These are phyloP conservation scores for Geotrichum carabidarum DNA, from an alignment of 1,139 yeast species.

Conservation along the genomic window DNA sequence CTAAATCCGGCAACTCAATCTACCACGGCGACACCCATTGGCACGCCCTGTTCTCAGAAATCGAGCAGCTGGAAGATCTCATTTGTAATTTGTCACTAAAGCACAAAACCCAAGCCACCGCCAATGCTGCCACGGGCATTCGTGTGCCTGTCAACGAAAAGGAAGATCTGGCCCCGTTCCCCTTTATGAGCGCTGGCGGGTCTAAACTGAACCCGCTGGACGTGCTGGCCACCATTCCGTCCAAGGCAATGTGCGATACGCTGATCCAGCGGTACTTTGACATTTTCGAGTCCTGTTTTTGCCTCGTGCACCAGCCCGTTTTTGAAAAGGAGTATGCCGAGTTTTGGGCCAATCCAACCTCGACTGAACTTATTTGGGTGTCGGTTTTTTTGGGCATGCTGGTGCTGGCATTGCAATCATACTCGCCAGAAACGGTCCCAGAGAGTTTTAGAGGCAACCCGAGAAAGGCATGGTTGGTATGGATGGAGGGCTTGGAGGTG, in stretches of 20 bases:
- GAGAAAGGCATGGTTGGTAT: conserved; percentile 28
- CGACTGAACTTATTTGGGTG: conserved; percentile 34
- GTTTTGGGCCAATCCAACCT: conserved; percentile 33
- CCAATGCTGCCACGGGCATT: neutral
- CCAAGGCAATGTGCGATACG: conserved; percentile 28
- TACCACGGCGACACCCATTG: conserved; percentile 40
- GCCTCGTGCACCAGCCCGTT: conserved; percentile 33
- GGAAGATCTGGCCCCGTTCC: conserved; percentile 4
- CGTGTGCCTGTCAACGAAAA: neutral
- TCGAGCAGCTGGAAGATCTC: conserved; percentile 21
- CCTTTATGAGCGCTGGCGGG: conserved; percentile 10
- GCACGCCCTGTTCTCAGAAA: conserved; percentile 35
- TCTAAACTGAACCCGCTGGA: conserved; percentile 22
- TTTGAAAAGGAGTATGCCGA: conserved; percentile 30
- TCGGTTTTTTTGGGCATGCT: conserved; percentile 33
- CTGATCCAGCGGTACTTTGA: conserved; percentile 33
- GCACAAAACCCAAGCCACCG: neutral
- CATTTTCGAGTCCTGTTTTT: conserved; percentile 29
- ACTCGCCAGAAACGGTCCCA: conserved; percentile 24
- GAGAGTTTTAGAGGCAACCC: conserved; percentile 22
- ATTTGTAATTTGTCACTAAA: conserved; percentile 1
- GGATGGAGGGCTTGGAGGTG: conserved; percentile 33
- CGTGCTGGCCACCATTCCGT: conserved; percentile 31
- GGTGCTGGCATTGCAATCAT: conserved; percentile 32
- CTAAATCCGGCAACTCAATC: conserved; percentile 33